Percentiles rank a stretch among this genome's conserved stretches.
Evolutionary conservation across 257 asterid genomes (phyloP).

Genomic region (Solanum chaucha): DNA sequence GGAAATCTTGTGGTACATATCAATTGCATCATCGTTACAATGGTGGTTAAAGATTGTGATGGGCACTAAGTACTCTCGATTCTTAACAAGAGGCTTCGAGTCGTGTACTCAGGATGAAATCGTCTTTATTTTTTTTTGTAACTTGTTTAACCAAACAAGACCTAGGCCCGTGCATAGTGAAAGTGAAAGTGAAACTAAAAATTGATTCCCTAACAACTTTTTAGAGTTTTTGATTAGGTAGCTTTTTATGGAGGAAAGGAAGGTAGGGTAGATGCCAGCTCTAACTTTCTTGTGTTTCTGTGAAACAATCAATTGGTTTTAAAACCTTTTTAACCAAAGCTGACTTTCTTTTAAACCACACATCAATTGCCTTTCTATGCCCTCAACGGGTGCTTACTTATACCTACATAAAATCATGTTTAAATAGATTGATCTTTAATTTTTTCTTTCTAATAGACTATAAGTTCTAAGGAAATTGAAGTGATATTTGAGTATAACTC

Average conservation of each 20-base stretch:
- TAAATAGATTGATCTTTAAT: not conserved
- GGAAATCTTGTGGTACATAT: not conserved
- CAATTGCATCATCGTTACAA: not conserved
- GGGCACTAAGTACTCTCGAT: not conserved
- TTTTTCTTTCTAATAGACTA: too few species aligned
- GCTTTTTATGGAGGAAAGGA: not conserved
- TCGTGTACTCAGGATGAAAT: too few species aligned
- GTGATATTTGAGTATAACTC: not conserved
- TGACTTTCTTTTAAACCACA: not conserved
- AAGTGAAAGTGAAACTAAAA: not conserved
- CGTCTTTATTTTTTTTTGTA: not conserved
- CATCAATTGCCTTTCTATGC: not conserved
- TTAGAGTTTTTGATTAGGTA: not conserved
- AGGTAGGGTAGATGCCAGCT: slow-evolving; percentile 1
- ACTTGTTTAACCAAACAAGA: not conserved
- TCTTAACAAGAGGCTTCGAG: not conserved
- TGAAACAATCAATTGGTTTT: not conserved
- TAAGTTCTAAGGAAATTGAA: not conserved
- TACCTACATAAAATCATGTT: not conserved
- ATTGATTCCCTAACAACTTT: not conserved
- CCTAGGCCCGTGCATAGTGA: not conserved
- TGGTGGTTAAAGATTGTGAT: not conserved
- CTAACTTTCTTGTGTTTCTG: not conserved
- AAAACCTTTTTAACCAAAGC: not conserved
- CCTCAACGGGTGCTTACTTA: not conserved